phyloP scores from a whole-genome alignment of 768 basidiomycete species.

The Boletales sp. region DNA sequence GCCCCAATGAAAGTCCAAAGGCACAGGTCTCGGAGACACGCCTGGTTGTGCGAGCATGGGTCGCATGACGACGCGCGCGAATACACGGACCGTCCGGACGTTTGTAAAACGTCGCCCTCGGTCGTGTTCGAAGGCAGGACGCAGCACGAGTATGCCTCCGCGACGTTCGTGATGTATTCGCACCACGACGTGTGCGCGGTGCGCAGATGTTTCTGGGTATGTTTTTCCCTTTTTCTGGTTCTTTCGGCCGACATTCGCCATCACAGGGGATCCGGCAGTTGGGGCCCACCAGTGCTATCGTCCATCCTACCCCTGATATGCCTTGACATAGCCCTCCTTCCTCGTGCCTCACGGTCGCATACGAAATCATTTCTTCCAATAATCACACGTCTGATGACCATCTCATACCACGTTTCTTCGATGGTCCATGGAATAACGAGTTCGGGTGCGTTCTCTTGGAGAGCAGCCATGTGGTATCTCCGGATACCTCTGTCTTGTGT shows the following conservation, averaged over 20 bases:
- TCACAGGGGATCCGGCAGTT: not conserved
- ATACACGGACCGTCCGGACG: not conserved
- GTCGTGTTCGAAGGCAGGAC: slow-evolving; percentile 1
- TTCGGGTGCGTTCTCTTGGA: not conserved
- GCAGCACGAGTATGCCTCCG: not conserved
- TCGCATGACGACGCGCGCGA: not conserved
- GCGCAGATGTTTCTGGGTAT: not conserved
- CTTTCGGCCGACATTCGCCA: not conserved
- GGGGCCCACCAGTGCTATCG: not conserved
- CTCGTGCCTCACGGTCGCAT: not conserved
- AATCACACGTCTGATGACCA: no score
- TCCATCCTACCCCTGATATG: no score
- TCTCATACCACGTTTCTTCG: no score
- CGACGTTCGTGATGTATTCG: not conserved
- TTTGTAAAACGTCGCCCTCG: not conserved
- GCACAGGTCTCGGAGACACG: no score
- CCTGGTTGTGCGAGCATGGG: no score
- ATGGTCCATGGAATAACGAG: no score
- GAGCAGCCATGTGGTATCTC: not conserved
- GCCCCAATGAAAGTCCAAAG: no score
- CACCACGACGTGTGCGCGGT: no score
- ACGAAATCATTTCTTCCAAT: not conserved
- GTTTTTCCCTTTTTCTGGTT: not conserved
- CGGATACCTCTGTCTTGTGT: not conserved
- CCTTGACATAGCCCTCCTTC: not conserved